Evolutionary conservation across 2,329 filamentous ascomycete genomes (phyloP).

Genomic region (Orbilia oligospora): DNA sequence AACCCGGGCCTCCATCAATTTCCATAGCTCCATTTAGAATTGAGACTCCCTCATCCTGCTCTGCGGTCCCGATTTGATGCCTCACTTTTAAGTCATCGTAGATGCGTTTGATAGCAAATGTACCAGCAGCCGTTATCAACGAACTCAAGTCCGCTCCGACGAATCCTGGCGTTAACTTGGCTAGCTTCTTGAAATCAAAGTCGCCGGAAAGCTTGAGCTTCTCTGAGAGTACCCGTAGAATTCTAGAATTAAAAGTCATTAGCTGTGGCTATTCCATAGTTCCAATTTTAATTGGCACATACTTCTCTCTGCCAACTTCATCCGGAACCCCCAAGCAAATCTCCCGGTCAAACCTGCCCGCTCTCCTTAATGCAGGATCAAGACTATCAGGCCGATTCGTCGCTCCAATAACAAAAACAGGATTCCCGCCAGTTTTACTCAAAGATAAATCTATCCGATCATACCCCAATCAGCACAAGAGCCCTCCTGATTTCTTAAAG

Average conservation of each 20-base stretch:
- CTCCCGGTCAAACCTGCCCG: constrained; percentile 84
- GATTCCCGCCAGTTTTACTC: constrained; percentile 79
- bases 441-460: constrained; percentile 73
- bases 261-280: not conserved
- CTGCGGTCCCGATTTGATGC: constrained; percentile 63
- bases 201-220: constrained; percentile 76
- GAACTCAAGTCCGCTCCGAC: constrained; percentile 90
- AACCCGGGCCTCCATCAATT: constrained; percentile 62
- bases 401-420: constrained; percentile 90
- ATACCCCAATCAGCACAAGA: not conserved
- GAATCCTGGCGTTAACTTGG: constrained; percentile 89
- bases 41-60: constrained; percentile 31
- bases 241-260: constrained; percentile 67
- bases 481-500: not conserved
- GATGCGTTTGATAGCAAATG: constrained; percentile 76
- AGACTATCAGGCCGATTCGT: constrained; percentile 90
- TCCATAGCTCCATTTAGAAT: constrained; percentile 62
- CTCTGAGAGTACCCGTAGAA: constrained; percentile 80
- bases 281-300: not conserved
- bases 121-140: constrained; percentile 76
- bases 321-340: constrained; percentile 91
- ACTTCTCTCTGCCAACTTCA: constrained; percentile 78
- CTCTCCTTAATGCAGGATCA: constrained; percentile 81
- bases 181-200: constrained; percentile 80
- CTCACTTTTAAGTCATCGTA: constrained; percentile 72